A percentile compares a stretch with the other conserved stretches of the same genome.
phyloP scores from a whole-genome alignment of 1,284 basidiomycete species.

The Austropuccinia psidii region DNA sequence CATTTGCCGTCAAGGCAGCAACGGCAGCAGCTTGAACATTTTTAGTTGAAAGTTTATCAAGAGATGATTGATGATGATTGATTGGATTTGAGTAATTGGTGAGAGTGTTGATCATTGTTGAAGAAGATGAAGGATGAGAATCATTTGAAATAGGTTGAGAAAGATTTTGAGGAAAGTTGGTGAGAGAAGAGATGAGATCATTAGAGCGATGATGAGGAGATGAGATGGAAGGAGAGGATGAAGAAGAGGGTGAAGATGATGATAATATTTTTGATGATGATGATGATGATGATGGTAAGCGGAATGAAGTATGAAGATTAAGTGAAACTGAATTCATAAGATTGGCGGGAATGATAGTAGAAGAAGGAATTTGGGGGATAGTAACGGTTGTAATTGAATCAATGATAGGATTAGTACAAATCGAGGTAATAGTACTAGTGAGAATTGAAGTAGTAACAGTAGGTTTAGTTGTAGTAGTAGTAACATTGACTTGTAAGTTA shows the following conservation, averaged over 20 bases:
- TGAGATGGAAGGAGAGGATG: background rate
- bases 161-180: background rate
- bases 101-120: conserved; percentile 2
- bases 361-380: no score
- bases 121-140: background rate
- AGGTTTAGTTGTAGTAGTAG: no score
- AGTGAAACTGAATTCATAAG: no score
- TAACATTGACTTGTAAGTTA: no score
- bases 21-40: conserved; percentile 35
- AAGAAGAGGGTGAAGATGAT: background rate
- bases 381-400: no score
- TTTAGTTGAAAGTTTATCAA: conserved; percentile 1
- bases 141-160: background rate
- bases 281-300: background rate
- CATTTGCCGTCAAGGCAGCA: conserved; percentile 29
- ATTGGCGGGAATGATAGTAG: no score
- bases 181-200: background rate
- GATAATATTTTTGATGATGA: background rate
- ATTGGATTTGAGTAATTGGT: background rate
- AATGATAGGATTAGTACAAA: no score
- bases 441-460: no score
- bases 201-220: background rate
- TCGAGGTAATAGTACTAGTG: no score
- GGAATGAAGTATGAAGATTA: no score
- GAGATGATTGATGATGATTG: background rate